phyloP scores from a whole-genome alignment of 2,329 filamentous ascomycete genomes.

The Capronia americana region DNA sequence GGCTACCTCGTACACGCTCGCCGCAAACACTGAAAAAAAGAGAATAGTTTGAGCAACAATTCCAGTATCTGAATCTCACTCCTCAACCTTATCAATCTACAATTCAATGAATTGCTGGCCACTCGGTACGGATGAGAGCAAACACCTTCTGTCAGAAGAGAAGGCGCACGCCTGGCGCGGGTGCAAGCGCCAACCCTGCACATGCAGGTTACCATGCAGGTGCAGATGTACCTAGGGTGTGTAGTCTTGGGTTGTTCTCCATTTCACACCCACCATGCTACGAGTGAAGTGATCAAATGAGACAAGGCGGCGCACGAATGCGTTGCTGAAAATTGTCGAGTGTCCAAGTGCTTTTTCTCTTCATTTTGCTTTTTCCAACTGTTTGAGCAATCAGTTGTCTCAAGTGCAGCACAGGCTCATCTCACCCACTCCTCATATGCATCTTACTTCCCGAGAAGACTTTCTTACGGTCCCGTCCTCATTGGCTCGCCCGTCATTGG shows the following conservation, averaged over 20 bases:
- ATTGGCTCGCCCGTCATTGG: slow-evolving; percentile 15
- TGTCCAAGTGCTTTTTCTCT: slow-evolving; percentile 18
- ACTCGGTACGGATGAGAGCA: background rate
- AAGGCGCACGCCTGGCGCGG: slow-evolving; percentile 4
- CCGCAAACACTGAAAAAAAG: background rate
- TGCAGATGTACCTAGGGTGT: background rate
- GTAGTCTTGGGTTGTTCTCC: background rate
- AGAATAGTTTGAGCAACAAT: background rate
- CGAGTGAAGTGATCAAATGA: slow-evolving; percentile 1
- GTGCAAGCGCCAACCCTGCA: slow-evolving; percentile 1
- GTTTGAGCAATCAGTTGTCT: slow-evolving; percentile 20
- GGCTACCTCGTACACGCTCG: background rate
- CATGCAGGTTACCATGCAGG: slow-evolving; percentile 10
- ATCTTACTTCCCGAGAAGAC: slow-evolving; percentile 5
- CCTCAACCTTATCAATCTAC: background rate
- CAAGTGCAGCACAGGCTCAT: slow-evolving; percentile 15
- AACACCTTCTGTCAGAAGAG: background rate
- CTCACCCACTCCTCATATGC: background rate
- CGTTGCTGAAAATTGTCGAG: slow-evolving; percentile 11
- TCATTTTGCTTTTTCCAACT: slow-evolving; percentile 14
- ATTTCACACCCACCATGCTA: background rate
- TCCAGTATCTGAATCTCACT: background rate
- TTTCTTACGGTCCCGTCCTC: slow-evolving; percentile 5
- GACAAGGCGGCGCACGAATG: slow-evolving; percentile 6
- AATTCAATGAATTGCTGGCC: background rate